These are phyloP conservation scores for Rhizopogon parksii DNA, from an alignment of 1,284 basidiomycete genomes.

Conservation along the genomic window DNA sequence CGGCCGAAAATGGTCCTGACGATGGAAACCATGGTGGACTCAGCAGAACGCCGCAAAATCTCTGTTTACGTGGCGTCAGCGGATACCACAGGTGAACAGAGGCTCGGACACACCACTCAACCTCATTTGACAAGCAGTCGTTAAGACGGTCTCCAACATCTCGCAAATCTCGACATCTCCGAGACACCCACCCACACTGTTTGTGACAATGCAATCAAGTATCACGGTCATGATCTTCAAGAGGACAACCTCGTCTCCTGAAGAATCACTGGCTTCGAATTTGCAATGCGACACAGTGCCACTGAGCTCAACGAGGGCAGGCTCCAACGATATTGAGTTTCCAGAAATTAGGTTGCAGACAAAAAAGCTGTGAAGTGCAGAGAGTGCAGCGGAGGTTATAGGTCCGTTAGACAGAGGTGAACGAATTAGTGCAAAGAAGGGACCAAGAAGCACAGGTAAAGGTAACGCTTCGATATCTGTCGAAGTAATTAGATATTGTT, in stretches of 20 bases:
- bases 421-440: constrained; percentile 90
- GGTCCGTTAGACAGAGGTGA: constrained; percentile 91
- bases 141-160: constrained; percentile 96
- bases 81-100: constrained; percentile 9
- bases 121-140: constrained; percentile 95
- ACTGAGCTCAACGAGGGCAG: constrained; percentile 79
- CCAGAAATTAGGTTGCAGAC: constrained; percentile 66
- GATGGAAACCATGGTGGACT: constrained; percentile 87
- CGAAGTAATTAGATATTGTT: constrained; percentile 5
- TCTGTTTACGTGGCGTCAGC: constrained; percentile 42
- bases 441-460: constrained; percentile 62
- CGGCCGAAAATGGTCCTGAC: constrained; percentile 78
- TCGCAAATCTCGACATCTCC: constrained; percentile 96
- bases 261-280: constrained; percentile 94
- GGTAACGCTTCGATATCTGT: constrained; percentile 56
- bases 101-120: constrained; percentile 69
- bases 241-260: constrained; percentile 93
- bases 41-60: constrained; percentile 86
- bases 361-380: constrained; percentile 84
- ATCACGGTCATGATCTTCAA: constrained; percentile 91
- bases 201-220: constrained; percentile 72
- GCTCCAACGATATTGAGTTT: constrained; percentile 44
- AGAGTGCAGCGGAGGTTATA: constrained; percentile 86
- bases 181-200: constrained; percentile 54
- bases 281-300: constrained; percentile 92